Evolutionary conservation across 2,329 filamentous ascomycete species (phyloP).

Genomic region (Diaporthe helianthi): DNA sequence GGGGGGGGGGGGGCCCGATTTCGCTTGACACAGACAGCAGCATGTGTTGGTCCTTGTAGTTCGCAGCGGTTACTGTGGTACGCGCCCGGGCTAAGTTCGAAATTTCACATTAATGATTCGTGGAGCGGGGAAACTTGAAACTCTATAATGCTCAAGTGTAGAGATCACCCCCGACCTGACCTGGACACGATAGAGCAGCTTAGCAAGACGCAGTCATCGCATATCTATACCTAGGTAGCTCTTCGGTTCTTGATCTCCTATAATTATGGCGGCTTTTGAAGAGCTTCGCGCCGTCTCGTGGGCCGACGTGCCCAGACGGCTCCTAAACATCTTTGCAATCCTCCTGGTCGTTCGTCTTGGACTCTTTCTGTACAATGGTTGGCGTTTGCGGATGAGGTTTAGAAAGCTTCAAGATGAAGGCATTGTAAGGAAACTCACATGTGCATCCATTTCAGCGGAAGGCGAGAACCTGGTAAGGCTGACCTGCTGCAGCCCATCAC

Average conservation of each 20-base stretch:
- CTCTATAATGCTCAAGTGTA: neutral
- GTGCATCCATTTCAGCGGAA: too few species aligned
- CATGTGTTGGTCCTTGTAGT: neutral
- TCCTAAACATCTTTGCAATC: neutral
- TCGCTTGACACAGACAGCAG: too few species aligned
- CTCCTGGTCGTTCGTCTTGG: neutral
- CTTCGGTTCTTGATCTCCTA: neutral
- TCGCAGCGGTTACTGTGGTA: neutral
- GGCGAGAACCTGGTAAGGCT: neutral
- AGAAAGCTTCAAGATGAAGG: conserved; percentile 15
- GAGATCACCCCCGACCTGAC: neutral
- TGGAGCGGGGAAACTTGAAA: conserved; percentile 1
- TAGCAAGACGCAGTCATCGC: neutral
- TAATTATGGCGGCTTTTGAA: neutral
- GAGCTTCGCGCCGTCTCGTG: neutral
- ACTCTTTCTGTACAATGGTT: conserved; percentile 6
- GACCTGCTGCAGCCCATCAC: neutral
- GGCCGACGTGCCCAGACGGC: neutral
- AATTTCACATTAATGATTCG: neutral
- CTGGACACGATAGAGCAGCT: neutral
- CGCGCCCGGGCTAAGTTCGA: conserved; percentile 1
- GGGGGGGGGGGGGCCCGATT: too few species aligned
- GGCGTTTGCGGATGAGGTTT: neutral
- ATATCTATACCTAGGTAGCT: neutral
- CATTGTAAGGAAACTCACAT: neutral